These are phyloP conservation scores for Cenchrus americanus DNA, from an alignment of 176 grass and related monocot species.

Conservation along the genomic window DNA sequence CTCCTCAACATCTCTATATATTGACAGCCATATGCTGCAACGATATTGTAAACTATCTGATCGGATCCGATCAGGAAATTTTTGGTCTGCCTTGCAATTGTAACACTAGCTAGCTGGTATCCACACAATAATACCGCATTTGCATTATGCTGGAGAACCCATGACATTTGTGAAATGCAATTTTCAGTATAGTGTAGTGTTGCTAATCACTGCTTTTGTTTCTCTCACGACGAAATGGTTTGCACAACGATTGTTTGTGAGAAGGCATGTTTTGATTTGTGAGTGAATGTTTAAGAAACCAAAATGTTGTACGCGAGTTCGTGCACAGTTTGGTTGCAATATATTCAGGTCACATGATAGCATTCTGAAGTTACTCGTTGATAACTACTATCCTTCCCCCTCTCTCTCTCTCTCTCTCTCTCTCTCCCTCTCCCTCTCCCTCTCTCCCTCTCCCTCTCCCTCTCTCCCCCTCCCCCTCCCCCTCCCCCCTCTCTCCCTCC, in stretches of 20 bases:
- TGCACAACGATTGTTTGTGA: neutral
- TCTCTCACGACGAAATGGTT: neutral
- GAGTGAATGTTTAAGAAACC: neutral
- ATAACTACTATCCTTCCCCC: neutral
- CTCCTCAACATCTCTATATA: constrained; percentile 48
- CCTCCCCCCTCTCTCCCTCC: too few relatives aligned
- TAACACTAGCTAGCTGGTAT: constrained; percentile 34
- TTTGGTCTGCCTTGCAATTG: constrained; percentile 46
- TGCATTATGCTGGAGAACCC: constrained; percentile 38
- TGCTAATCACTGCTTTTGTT: neutral
- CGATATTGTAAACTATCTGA: constrained; percentile 41
- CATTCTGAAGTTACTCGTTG: neutral
- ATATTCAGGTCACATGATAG: neutral
- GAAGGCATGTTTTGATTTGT: neutral
- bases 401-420: neutral
- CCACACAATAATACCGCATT: constrained; percentile 48
- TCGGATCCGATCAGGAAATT: constrained; percentile 33
- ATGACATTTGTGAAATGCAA: constrained; percentile 44
- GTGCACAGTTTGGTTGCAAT: neutral
- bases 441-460: too few relatives aligned
- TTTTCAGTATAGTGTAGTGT: constrained; percentile 36
- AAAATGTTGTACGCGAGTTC: neutral
- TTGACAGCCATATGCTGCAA: constrained; percentile 23
- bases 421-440: neutral
- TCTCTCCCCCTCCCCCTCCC: too few relatives aligned